phyloP scores from a whole-genome alignment of 805 yeast species.

The Starmerella geochares region DNA sequence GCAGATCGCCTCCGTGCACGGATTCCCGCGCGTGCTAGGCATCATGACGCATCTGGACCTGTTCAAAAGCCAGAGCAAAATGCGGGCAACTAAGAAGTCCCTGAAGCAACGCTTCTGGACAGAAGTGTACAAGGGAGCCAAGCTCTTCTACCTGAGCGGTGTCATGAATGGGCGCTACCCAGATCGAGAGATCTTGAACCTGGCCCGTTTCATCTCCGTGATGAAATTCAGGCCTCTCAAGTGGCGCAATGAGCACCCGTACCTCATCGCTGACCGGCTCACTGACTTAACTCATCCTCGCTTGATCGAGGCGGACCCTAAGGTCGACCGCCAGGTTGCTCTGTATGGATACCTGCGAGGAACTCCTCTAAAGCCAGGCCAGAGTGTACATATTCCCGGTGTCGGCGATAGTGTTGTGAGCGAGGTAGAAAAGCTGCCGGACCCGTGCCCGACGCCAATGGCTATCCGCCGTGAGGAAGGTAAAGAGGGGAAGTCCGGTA shows the following conservation, averaged over 20 bases:
- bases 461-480: conserved; percentile 69
- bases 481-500: conserved; percentile 47
- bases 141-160: conserved; percentile 85
- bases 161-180: conserved; percentile 96
- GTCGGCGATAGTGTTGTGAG: conserved; percentile 78
- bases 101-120: conserved; percentile 96
- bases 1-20: conserved; percentile 93
- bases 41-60: conserved; percentile 92
- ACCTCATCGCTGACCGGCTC: conserved; percentile 78
- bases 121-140: conserved; percentile 97
- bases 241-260: conserved; percentile 98
- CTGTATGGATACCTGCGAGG: conserved; percentile 93
- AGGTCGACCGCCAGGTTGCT: conserved; percentile 81
- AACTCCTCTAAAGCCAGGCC: conserved; percentile 64
- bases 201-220: conserved; percentile 84
- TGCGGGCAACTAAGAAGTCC: conserved; percentile 82
- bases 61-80: conserved; percentile 78
- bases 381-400: conserved; percentile 88
- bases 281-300: conserved; percentile 93
- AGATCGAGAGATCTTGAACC: conserved; percentile 85
- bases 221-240: conserved; percentile 98
- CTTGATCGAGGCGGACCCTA: conserved; percentile 61
- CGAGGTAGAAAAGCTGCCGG: conserved; percentile 80
- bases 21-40: conserved; percentile 95
- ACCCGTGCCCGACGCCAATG: conserved; percentile 97